Percentiles rank a stretch among this genome's conserved stretches.
Evolutionary conservation across 306 rosid genomes (phyloP).

Genomic region (Castanea crenata): DNA sequence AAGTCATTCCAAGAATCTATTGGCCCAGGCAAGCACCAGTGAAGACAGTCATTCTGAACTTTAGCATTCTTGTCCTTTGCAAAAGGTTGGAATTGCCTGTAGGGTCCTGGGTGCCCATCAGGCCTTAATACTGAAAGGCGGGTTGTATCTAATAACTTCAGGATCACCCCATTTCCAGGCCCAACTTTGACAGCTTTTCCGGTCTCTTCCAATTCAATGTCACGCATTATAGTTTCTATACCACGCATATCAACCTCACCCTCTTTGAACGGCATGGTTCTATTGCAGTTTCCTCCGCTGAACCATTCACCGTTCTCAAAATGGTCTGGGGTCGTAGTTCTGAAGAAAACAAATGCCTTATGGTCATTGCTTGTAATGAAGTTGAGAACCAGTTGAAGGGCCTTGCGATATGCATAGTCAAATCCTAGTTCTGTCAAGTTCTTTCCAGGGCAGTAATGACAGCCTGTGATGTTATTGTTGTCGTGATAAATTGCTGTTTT

Average conservation of each 20-base stretch:
- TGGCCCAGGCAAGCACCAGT: conserved; percentile 90
- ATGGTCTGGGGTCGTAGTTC: conserved; percentile 84
- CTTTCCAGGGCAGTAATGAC: conserved; percentile 64
- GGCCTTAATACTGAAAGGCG: conserved; percentile 65
- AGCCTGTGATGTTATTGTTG: conserved; percentile 43
- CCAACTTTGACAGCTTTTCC: conserved; percentile 25
- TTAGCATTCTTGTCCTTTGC: conserved; percentile 35
- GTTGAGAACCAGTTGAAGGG: conserved; percentile 33
- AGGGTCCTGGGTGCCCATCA: conserved; percentile 89
- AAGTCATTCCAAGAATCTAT: conserved; percentile 88
- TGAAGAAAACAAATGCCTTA: conserved; percentile 50
- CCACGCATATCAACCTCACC: conserved; percentile 33
- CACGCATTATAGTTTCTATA: conserved; percentile 47
- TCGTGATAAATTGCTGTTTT: conserved; percentile 74
- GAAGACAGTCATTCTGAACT: conserved; percentile 56
- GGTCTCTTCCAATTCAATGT: conserved; percentile 63
- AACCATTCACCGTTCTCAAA: conserved; percentile 86
- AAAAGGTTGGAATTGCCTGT: conserved; percentile 72
- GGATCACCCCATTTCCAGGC: conserved; percentile 16
- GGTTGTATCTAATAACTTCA: conserved; percentile 69
- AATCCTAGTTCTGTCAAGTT: conserved; percentile 64
- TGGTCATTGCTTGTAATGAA: conserved; percentile 37
- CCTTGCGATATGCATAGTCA: conserved; percentile 56
- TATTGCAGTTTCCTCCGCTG: conserved; percentile 82
- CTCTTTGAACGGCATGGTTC: conserved; percentile 68